phyloP scores from a whole-genome alignment of 2,329 filamentous ascomycete species.

The Aspergillus piperis region DNA sequence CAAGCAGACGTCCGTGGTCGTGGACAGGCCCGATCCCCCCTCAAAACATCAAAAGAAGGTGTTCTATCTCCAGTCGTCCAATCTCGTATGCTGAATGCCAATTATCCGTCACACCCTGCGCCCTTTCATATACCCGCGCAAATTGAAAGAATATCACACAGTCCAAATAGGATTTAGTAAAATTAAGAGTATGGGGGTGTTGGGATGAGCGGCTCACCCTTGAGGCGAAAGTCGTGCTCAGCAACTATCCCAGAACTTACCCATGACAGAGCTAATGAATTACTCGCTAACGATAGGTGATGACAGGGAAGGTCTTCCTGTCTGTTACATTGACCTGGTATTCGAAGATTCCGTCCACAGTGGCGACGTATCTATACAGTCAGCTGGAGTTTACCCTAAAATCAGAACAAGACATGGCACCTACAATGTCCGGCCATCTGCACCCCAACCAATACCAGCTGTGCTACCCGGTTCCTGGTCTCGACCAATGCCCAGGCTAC shows the following conservation, averaged over 20 bases:
- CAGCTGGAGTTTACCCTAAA: constrained; percentile 12
- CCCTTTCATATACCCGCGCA: background rate
- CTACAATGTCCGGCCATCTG: constrained; percentile 50
- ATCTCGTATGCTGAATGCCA: background rate
- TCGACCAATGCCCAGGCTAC: constrained; percentile 32
- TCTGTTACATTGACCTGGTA: constrained; percentile 50
- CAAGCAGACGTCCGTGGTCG: background rate
- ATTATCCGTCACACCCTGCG: background rate
- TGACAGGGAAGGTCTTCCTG: constrained; percentile 50
- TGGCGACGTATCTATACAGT: constrained; percentile 47
- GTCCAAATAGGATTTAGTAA: background rate
- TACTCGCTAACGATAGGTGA: constrained; percentile 42
- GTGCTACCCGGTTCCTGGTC: constrained; percentile 45
- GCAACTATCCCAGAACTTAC: background rate
- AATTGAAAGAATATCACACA: background rate
- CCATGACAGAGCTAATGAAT: background rate
- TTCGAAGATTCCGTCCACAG: constrained; percentile 51
- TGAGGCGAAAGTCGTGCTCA: background rate
- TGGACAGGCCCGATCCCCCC: background rate
- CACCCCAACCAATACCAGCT: constrained; percentile 51
- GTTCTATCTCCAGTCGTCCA: background rate
- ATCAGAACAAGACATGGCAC: constrained; percentile 22
- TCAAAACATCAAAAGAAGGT: background rate
- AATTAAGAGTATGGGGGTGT: background rate
- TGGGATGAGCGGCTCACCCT: background rate